Base-by-base conservation (phyloP, 78 protist species). In the Planoprotostelium fungivorum region DNA sequence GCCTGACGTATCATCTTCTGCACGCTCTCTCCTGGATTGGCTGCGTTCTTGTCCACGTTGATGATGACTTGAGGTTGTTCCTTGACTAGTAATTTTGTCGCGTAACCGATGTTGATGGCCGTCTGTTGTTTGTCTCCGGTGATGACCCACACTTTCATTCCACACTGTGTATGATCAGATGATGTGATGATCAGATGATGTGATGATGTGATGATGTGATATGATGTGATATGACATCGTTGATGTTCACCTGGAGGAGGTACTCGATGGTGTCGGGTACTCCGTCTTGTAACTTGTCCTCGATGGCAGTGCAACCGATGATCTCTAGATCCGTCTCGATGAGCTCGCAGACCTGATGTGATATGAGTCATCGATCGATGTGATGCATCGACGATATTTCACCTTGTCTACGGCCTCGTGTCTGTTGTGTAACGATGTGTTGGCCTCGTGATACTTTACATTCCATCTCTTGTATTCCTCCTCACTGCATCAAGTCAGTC, bases 81-180 rank as follows among this genome's bases (percentile, higher is more conserved):
- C 5, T 37, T 63, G 63, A 34, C 1, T 28, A n/a, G n/a, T n/a
- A n/a, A n/a, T n/a, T n/a, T n/a, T n/a, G n/a, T 88, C 1, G 97
- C 84, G 38, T 90, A 85, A 0, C 96, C 98, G 84, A 97, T 97
- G 38, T 96, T 96, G 90, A 97, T 96, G 1, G 98, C 98, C 16
- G 98, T 97, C 86, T 94, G 96, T 89, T 96, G 96, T 89, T 96
- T 97, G 88, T 97, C 98, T 34, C 98, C 98, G 9, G 98, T 97
- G 35, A 97, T 31, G 34, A 97, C 97, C 98, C 98, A 97, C 36
- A 97, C 94, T 29, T 92, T 89, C 84, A 96, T 35, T n/a, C 98
- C 98, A 29, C n/a, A n/a, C n/a, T n/a, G 94, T 90, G 28, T 29
- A 9, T 10, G 37, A 23, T 23, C 5, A 34, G 5, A 5, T 39